Evolutionary conservation across 2,329 filamentous ascomycete species (phyloP), one percentile per base, ranked within the genome.

Genomic region (Cladosporium sp.): DNA sequence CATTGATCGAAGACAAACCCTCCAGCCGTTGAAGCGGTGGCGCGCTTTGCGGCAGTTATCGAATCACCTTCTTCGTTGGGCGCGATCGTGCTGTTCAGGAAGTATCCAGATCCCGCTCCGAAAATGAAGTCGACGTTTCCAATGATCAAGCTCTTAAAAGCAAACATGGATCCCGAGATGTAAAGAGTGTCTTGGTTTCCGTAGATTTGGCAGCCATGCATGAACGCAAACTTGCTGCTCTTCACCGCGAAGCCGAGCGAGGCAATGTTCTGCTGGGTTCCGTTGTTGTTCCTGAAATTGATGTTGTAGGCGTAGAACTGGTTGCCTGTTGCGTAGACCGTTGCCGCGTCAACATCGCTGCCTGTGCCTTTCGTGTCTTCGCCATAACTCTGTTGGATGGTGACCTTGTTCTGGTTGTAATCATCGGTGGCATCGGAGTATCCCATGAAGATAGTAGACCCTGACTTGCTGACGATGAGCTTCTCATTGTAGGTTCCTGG

Each of bases 81-180:
- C 5, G 76, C 72, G 23, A 79, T 79, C 7, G 75, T 77, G 8
- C 74, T 74, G 64, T 74, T 75, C n/a, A 71, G 71, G 74, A 83
- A 82, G 67, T 83, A 83, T 7, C 74, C 81, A 0, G 79, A 74
- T 2, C 80, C 81, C 28, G 75, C 72, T 11, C 80, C 81, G 70
- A 77, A 78, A 25, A 79, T 82, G 75, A 82, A 81, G 43, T 82
- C 79, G 36, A 80, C 74, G 28, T 78, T 78, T 5, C 78, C 79
- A 64, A 77, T 75, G 36, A 80, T 74, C 65, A 79, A 78, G 8
- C 74, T 76, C 67, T 79, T 78, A 69, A 77, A 79, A 2, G 76
- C 73, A 67, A 79, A 80, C n/a, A 80, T 63, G 51, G 72, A 73
- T 3, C 77, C 77, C 10, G 74, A 77, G 49, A 80, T 73, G 57